These are phyloP conservation scores for Thielaviopsis musarum DNA, from an alignment of 2,329 filamentous ascomycete species.

Conservation along the genomic window DNA sequence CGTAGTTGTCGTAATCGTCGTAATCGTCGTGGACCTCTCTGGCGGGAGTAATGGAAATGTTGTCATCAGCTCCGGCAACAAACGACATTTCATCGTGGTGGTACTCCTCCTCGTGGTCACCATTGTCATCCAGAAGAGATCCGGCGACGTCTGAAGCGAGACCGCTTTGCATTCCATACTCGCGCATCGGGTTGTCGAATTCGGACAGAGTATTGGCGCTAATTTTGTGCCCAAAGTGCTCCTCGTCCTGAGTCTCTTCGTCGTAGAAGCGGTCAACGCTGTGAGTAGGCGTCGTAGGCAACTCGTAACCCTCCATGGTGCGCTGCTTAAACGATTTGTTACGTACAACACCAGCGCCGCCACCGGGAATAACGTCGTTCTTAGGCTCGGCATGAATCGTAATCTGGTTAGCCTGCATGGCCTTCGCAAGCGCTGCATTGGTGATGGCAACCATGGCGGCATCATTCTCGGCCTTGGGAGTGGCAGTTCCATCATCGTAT, in stretches of 20 bases:
- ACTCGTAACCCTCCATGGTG: conserved; percentile 37
- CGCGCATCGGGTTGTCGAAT: conserved; percentile 54
- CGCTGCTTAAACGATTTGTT: conserved; percentile 52
- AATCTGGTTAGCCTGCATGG: conserved; percentile 30
- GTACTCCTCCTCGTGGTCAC: conserved; percentile 5
- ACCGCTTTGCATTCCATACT: conserved; percentile 50
- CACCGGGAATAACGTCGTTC: conserved; percentile 14
- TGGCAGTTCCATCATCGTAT: conserved; percentile 18
- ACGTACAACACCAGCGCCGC: conserved; percentile 33
- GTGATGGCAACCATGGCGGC: conserved; percentile 31
- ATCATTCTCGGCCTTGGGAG: conserved; percentile 36
- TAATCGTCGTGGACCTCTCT: not conserved
- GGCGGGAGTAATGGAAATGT: conserved; percentile 6
- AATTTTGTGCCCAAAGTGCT: conserved; percentile 31
- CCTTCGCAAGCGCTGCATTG: conserved; percentile 35
- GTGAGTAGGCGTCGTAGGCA: conserved; percentile 38
- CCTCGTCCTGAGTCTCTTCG: conserved; percentile 16
- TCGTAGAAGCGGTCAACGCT: conserved; percentile 41
- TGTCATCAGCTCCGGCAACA: conserved; percentile 9
- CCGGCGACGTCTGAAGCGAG: conserved; percentile 66
- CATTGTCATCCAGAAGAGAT: conserved; percentile 42
- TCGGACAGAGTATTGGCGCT: conserved; percentile 54
- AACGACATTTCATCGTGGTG: conserved; percentile 5
- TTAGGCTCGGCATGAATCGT: conserved; percentile 14
- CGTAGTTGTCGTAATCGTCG: conserved; percentile 2